Evolutionary conservation across 1,139 yeast genomes (phyloP), one percentile per base, ranked within the genome.

Genomic region (Yamadazyma diospyri): DNA sequence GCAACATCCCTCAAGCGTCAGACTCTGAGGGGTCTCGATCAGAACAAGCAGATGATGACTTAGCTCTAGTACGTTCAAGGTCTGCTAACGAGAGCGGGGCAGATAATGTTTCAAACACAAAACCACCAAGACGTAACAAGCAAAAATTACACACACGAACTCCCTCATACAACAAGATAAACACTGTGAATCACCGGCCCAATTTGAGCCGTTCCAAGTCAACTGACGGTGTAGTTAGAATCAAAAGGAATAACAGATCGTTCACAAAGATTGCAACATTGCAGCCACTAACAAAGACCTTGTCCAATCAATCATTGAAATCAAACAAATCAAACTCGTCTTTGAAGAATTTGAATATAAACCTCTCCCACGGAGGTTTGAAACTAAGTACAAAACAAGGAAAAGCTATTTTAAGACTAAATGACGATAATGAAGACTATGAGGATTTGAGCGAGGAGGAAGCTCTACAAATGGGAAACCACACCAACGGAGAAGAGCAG

Each of bases 221-320:
- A 3, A 59, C 72, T 3, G 75, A 69, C 40, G 71, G 68, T 0
- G 55, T 68, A 23, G 41, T 55, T 5, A 46, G 55, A 18, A 52
- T 57, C 25, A 68, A 64, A 33, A 43, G 69, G 29, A 66, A 56
- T 42, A 63, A 57, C 39, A 47, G 69, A 14, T 65, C 72, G 4
- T 55, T 55, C 25, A 61, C 71, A 3, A 65, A 64, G 40, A 42
- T 66, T 12, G 39, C 61, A 1, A 61, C 59, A 1, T 42, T 67
- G 13, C 70, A 64, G 30, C 72, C 73, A 5, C 48, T 67, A 35
- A 66, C 72, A 5, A 62, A 63, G 34, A 57, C 72, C 12, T 43
- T 44, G 15, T 61, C 65, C 23, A 60, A 54, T 31, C 65, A 48
- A 27, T 56, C 61, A 6, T 36, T 52, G 16, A 55, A 50, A 35